Percentiles rank a stretch among this genome's conserved stretches.
These are phyloP conservation scores for Sarcomyxa edulis DNA, from an alignment of 768 basidiomycete species.

Conservation along the genomic window DNA sequence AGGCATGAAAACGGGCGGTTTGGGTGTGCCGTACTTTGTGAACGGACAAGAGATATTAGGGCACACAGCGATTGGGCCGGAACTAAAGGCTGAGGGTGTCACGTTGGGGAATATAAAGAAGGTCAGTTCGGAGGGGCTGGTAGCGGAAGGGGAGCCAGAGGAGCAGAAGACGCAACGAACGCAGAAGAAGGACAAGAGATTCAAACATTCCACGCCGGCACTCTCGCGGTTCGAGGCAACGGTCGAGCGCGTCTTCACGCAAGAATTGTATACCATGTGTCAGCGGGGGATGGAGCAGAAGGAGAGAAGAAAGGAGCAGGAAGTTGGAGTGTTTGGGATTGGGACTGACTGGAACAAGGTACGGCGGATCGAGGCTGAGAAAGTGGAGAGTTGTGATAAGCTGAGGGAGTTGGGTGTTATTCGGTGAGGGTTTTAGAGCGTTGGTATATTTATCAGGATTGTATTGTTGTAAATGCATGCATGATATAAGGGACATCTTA, in stretches of 20 bases:
- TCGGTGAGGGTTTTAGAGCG: too few relatives aligned
- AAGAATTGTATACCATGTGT: conserved; percentile 67
- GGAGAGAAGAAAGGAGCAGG: conserved; percentile 66
- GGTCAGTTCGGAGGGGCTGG: too few relatives aligned
- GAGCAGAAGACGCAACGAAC: conserved; percentile 12
- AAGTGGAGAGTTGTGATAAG: conserved; percentile 73
- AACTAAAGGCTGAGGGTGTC: conserved; percentile 22
- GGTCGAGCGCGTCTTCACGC: conserved; percentile 73
- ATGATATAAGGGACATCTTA: too few relatives aligned
- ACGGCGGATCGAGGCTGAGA: conserved; percentile 62
- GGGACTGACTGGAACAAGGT: conserved; percentile 94
- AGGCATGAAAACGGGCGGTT: conserved; percentile 63
- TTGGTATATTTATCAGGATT: too few relatives aligned
- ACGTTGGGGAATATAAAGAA: conserved; percentile 14
- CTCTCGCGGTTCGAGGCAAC: conserved; percentile 64
- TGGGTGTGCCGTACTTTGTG: conserved; percentile 82
- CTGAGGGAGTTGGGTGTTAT: conserved; percentile 58
- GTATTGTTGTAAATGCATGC: too few relatives aligned
- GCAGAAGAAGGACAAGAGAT: conserved; percentile 28
- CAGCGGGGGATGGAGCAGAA: conserved; percentile 62
- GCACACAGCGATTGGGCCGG: conserved; percentile 63
- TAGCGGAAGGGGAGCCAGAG: conserved; percentile 9
- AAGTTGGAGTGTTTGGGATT: conserved; percentile 85
- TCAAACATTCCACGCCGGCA: conserved; percentile 24
- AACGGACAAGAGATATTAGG: conserved; percentile 67